Percentiles rank a stretch among this genome's conserved stretches.
These are phyloP conservation scores for Yamadazyma takamatsuzukensis DNA, from an alignment of 805 yeast species.

Conservation along the genomic window DNA sequence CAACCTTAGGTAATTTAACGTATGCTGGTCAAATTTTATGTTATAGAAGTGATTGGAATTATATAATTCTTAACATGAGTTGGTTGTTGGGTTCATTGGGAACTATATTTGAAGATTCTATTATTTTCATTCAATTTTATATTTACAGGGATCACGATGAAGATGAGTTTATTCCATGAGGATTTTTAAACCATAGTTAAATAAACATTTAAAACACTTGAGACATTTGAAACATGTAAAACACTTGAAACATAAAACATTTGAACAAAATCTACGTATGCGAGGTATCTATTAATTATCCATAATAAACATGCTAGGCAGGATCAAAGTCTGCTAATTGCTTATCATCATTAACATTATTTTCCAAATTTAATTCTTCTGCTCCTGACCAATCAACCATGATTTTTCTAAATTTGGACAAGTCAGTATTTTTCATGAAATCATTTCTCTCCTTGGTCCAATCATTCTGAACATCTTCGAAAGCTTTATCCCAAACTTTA, in stretches of 20 bases:
- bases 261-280: too few species aligned
- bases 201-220: too few species aligned
- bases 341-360: constrained; percentile 22
- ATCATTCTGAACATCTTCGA: constrained; percentile 65
- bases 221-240: too few species aligned
- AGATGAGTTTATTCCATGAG: constrained; percentile 4
- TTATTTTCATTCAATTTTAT: constrained; percentile 67
- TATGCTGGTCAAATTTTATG: constrained; percentile 71
- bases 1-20: constrained; percentile 71
- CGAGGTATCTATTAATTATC: too few species aligned
- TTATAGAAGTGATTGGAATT: constrained; percentile 58
- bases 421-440: constrained; percentile 76
- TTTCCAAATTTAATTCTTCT: constrained; percentile 38
- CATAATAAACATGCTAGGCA: constrained; percentile 5
- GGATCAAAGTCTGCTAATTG: constrained; percentile 43
- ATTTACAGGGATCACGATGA: constrained; percentile 42
- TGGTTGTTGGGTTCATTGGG: constrained; percentile 82
- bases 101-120: constrained; percentile 65
- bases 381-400: constrained; percentile 69
- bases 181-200: too few species aligned
- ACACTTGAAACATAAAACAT: too few species aligned
- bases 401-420: constrained; percentile 44
- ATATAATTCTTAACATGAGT: constrained; percentile 59
- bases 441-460: constrained; percentile 72
- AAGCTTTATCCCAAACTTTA: constrained; percentile 73